phyloP scores from a whole-genome alignment of 768 basidiomycete species.

The Mycena polygramma region DNA sequence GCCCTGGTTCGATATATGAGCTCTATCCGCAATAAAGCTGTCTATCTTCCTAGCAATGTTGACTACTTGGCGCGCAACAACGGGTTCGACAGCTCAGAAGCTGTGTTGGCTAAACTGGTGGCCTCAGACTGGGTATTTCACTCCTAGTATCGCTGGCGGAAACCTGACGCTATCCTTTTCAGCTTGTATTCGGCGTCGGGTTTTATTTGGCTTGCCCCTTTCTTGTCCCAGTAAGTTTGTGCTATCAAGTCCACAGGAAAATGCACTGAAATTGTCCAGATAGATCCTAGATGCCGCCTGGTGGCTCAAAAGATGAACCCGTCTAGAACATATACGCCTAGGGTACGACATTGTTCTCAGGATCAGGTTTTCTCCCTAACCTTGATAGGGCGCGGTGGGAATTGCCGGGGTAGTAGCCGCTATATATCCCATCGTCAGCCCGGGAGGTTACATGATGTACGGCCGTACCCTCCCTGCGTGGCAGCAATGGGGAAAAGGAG shows the following conservation, averaged over 20 bases:
- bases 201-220: constrained; percentile 78
- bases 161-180: not conserved
- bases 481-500: constrained; percentile 72
- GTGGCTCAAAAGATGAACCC: constrained; percentile 85
- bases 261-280: constrained; percentile 45
- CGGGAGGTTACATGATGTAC: constrained; percentile 76
- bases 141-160: constrained; percentile 15
- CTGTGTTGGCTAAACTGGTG: constrained; percentile 60
- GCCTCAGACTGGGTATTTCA: constrained; percentile 59
- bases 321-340: constrained; percentile 73
- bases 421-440: constrained; percentile 74
- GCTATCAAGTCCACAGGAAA: not conserved
- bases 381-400: constrained; percentile 71
- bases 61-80: constrained; percentile 77
- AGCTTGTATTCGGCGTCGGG: constrained; percentile 74
- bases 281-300: constrained; percentile 69
- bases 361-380: not conserved
- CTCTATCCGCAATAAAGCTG: constrained; percentile 66
- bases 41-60: constrained; percentile 77
- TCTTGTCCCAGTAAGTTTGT: constrained; percentile 65
- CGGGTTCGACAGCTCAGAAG: constrained; percentile 59
- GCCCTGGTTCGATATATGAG: constrained; percentile 71
- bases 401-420: constrained; percentile 76
- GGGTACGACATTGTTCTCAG: constrained; percentile 49
- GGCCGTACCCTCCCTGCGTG: constrained; percentile 75